These are phyloP conservation scores for Ophiocordyceps camponoti-leonardi DNA, from an alignment of 2,329 filamentous ascomycete genomes.

Conservation along the genomic window DNA sequence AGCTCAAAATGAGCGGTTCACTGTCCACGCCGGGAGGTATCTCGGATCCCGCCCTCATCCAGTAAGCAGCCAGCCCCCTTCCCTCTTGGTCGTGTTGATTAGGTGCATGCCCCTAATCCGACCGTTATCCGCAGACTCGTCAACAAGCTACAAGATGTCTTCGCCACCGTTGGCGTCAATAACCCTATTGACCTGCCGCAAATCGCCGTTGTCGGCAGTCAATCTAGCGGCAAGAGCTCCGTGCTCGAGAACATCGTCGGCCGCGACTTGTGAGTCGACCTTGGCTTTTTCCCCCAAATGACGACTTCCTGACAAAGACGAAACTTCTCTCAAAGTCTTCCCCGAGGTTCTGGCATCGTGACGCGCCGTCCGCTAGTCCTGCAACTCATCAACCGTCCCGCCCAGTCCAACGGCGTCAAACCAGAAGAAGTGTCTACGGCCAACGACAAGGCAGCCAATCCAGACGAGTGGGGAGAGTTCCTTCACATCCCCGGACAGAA, in stretches of 20 bases:
- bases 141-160: slow-evolving; percentile 99
- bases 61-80: slow-evolving; percentile 30
- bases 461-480: slow-evolving; percentile 97
- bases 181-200: slow-evolving; percentile 98
- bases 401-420: slow-evolving; percentile 57
- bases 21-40: slow-evolving; percentile 37
- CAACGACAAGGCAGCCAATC: slow-evolving; percentile 74
- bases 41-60: slow-evolving; percentile 49
- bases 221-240: slow-evolving; percentile 98
- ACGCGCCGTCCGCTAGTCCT: slow-evolving; percentile 90
- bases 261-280: slow-evolving; percentile 80
- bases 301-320: neutral
- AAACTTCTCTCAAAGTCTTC: slow-evolving; percentile 58
- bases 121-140: slow-evolving; percentile 43
- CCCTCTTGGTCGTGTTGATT: neutral
- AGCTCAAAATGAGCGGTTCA: slow-evolving; percentile 15
- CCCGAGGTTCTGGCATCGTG: slow-evolving; percentile 93
- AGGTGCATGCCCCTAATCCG: neutral
- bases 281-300: slow-evolving; percentile 1
- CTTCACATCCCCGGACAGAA: slow-evolving; percentile 94
- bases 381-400: slow-evolving; percentile 85
- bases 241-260: slow-evolving; percentile 98
- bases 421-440: slow-evolving; percentile 46
- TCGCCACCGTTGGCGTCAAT: slow-evolving; percentile 94
- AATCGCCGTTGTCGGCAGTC: slow-evolving; percentile 94